A percentile compares a stretch with the other conserved stretches of the same genome.
Evolutionary conservation across 257 asterid species (phyloP).

Genomic region (Scutellaria minor): DNA sequence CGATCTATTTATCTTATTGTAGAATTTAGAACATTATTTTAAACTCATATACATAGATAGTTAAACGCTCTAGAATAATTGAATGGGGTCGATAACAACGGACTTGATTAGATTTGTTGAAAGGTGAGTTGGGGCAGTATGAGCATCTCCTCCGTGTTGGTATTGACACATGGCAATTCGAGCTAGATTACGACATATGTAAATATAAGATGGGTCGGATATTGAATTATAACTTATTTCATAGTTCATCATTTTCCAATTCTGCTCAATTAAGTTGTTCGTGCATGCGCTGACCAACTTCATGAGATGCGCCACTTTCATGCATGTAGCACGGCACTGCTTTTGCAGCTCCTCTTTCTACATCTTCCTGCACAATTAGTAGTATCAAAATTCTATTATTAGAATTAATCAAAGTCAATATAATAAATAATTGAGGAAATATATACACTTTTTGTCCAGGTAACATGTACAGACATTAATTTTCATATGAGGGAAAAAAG

Average conservation of each 20-base stretch:
- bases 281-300: slow-evolving; percentile 15
- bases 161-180: slow-evolving; percentile 18
- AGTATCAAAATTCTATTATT: no score
- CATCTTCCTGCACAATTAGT: slow-evolving; percentile 27
- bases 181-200: slow-evolving; percentile 19
- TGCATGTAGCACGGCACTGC: slow-evolving; percentile 41
- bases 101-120: slow-evolving; percentile 30
- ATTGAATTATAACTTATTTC: neutral
- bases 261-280: neutral
- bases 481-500: no score
- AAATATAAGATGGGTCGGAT: neutral
- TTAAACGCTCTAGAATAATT: no score
- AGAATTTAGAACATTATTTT: no score
- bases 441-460: no score
- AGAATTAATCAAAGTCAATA: no score
- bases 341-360: slow-evolving; percentile 27
- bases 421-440: no score
- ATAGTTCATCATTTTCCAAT: slow-evolving; percentile 25
- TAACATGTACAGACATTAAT: no score
- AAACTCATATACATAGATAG: no score
- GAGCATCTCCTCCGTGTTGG: slow-evolving; percentile 37
- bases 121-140: slow-evolving; percentile 28
- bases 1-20: no score
- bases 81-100: slow-evolving; percentile 29
- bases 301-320: slow-evolving; percentile 31